Conservation (phyloP, 306 rosid species). For the Datisca glomerata region DNA sequence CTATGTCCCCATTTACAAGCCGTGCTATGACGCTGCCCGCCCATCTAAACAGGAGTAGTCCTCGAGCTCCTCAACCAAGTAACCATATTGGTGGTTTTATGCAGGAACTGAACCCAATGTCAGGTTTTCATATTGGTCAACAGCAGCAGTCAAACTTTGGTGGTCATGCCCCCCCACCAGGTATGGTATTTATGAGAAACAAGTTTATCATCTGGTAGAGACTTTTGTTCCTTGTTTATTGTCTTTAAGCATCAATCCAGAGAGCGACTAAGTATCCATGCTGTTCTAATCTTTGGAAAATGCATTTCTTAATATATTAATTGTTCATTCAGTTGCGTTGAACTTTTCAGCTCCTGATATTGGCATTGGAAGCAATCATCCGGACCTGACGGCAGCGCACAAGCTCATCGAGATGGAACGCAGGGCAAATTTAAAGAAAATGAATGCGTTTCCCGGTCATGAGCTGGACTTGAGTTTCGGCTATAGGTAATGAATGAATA, state of each 20-base stretch:
- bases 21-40: slow-evolving; percentile 20
- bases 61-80: slow-evolving; percentile 25
- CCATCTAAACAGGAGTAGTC: slow-evolving; percentile 30
- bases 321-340: too few species aligned
- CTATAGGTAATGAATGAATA: slow-evolving; percentile 37
- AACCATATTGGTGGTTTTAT: slow-evolving; percentile 44
- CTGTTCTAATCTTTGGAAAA: too few species aligned
- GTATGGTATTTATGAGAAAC: slow-evolving; percentile 24
- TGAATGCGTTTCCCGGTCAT: slow-evolving; percentile 36
- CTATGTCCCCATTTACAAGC: slow-evolving; percentile 31
- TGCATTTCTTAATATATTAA: too few species aligned
- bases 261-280: too few species aligned
- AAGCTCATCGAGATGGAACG: slow-evolving; percentile 83
- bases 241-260: too few species aligned
- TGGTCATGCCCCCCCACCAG: slow-evolving; percentile 55
- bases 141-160: slow-evolving; percentile 48
- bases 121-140: slow-evolving; percentile 54
- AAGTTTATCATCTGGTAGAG: neutral
- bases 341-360: slow-evolving; percentile 39
- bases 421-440: slow-evolving; percentile 45
- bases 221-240: neutral
- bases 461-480: slow-evolving; percentile 88
- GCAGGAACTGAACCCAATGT: slow-evolving; percentile 57
- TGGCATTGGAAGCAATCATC: slow-evolving; percentile 63
- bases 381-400: slow-evolving; percentile 79